phyloP scores from a whole-genome alignment of 441 rosid genomes.

The Gossypium gossypioides region DNA sequence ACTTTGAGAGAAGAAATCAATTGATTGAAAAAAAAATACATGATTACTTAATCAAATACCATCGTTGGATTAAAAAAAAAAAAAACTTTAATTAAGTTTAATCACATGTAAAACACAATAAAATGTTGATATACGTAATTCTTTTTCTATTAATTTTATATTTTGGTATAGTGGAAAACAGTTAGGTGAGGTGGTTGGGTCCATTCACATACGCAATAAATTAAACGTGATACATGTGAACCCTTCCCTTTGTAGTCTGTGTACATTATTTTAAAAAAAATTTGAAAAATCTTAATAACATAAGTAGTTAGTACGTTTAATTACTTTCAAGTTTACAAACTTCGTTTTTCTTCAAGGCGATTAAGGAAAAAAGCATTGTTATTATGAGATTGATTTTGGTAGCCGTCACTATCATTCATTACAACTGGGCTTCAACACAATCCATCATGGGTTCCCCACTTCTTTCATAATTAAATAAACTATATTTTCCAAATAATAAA shows the following conservation, averaged over 20 bases:
- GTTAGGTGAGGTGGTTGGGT: not conserved
- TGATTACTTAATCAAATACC: not conserved
- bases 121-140: not conserved
- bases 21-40: not conserved
- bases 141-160: not conserved
- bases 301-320: too few species aligned
- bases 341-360: too few species aligned
- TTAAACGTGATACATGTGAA: not conserved
- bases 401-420: not conserved
- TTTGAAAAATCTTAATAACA: too few species aligned
- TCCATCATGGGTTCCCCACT: not conserved
- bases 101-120: not conserved
- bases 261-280: too few species aligned
- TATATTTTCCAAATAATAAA: not conserved
- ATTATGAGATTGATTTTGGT: not conserved
- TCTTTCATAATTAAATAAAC: not conserved
- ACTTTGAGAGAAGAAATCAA: not conserved
- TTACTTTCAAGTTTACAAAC: too few species aligned
- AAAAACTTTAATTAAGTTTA: not conserved
- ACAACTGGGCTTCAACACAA: not conserved
- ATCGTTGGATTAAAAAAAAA: too few species aligned
- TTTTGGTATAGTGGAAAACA: not conserved
- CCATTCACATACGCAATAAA: not conserved
- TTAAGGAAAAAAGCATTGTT: not conserved
- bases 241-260: not conserved